phyloP scores from a whole-genome alignment of 208 protist genomes.

The Acanthamoeba sp. region DNA sequence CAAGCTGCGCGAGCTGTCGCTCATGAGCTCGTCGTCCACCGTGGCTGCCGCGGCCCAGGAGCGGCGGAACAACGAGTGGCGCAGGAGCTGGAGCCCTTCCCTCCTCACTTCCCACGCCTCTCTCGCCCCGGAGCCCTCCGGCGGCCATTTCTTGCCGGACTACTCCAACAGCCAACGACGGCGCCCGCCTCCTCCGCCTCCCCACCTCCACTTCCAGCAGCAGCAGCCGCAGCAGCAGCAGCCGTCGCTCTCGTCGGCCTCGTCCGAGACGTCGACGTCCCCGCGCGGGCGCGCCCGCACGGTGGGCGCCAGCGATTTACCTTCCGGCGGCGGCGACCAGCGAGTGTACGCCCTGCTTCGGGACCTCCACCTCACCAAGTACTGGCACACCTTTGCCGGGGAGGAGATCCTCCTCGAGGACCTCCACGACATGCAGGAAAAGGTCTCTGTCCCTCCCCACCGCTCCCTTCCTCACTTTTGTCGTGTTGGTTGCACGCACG shows the following conservation, averaged over 20 bases:
- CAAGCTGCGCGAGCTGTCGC: not conserved
- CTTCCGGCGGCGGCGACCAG: not conserved
- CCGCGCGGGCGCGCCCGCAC: too few species aligned
- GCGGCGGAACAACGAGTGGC: not conserved
- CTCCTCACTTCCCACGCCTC: too few species aligned
- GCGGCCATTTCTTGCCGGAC: too few species aligned
- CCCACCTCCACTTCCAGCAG: too few species aligned
- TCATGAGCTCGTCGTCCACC: not conserved
- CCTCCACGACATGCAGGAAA: constrained; percentile 26
- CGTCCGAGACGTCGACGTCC: too few species aligned
- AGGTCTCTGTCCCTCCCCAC: not conserved
- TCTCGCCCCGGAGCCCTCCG: too few species aligned
- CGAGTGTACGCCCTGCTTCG: not conserved
- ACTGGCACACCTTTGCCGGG: not conserved
- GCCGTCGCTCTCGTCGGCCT: too few species aligned
- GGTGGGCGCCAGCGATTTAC: too few species aligned
- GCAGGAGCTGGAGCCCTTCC: constrained; percentile 42
- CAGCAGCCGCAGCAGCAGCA: too few species aligned
- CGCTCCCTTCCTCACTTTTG: not conserved
- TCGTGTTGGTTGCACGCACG: not conserved
- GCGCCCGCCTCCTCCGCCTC: too few species aligned
- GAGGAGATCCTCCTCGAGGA: constrained; percentile 62
- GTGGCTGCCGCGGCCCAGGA: not conserved
- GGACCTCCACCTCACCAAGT: constrained; percentile 5
- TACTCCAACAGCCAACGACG: too few species aligned